These are phyloP conservation scores for Aspergillus fructus DNA, from an alignment of 2,329 filamentous ascomycete species.

Conservation along the genomic window DNA sequence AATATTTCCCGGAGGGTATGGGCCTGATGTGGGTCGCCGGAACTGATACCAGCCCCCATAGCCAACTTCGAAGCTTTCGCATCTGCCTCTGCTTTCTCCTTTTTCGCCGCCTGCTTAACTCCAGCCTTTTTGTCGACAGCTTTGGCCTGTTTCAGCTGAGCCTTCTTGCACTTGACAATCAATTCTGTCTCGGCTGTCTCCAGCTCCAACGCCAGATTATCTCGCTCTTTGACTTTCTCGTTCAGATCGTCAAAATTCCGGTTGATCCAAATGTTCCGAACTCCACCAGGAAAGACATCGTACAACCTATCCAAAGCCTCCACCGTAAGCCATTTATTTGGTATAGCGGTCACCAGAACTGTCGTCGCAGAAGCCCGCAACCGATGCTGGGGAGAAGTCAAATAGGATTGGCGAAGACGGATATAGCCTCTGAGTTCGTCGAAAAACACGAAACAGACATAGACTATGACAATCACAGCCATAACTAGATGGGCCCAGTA, in stretches of 20 bases:
- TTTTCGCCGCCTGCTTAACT: conserved; percentile 39
- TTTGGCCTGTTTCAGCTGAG: conserved; percentile 68
- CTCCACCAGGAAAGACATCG: conserved; percentile 92
- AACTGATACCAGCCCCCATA: conserved; percentile 52
- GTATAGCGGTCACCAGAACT: conserved; percentile 87
- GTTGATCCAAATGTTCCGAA: conserved; percentile 96
- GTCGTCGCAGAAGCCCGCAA: conserved; percentile 92
- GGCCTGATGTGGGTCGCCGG: conserved; percentile 58
- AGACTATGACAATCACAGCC: conserved; percentile 73
- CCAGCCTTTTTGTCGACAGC: conserved; percentile 63
- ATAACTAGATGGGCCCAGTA: conserved; percentile 85
- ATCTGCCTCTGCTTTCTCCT: conserved; percentile 53
- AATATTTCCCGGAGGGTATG: conserved; percentile 51
- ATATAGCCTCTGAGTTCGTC: conserved; percentile 83
- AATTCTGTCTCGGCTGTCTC: conserved; percentile 83
- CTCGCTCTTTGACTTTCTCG: conserved; percentile 77
- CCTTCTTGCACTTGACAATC: conserved; percentile 75
- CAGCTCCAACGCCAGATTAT: conserved; percentile 67
- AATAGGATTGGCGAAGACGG: conserved; percentile 87
- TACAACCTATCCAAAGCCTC: conserved; percentile 81
- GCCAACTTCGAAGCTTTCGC: conserved; percentile 46
- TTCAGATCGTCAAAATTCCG: conserved; percentile 79
- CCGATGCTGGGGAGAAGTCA: conserved; percentile 92
- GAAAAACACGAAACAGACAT: conserved; percentile 86
- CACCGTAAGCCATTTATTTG: conserved; percentile 82